Percentiles rank a stretch among this genome's conserved stretches.
phyloP scores from a whole-genome alignment of 2,329 filamentous ascomycete species.

The Fusarium concolor region DNA sequence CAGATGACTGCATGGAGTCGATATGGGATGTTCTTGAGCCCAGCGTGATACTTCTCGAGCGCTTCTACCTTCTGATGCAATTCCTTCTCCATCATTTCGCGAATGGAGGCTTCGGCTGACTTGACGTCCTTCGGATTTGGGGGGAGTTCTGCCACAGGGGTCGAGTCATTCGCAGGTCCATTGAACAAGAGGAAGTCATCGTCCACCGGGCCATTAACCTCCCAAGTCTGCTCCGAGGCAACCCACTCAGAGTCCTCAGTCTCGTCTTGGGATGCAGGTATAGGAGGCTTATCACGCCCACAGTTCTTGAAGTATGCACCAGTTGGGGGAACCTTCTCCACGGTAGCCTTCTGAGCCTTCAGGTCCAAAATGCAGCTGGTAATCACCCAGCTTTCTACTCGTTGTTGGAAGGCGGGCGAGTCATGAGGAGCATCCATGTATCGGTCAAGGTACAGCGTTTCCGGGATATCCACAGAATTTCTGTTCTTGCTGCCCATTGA shows the following conservation, averaged over 20 bases:
- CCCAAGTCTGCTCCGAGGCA: slow-evolving; percentile 48
- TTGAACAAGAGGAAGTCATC: slow-evolving; percentile 51
- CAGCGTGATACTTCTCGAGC: slow-evolving; percentile 53
- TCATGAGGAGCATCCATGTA: slow-evolving; percentile 78
- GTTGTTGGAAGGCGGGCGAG: slow-evolving; percentile 70
- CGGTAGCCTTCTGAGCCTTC: slow-evolving; percentile 53
- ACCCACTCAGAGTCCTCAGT: background rate
- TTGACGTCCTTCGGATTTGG: slow-evolving; percentile 30
- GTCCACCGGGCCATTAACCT: slow-evolving; percentile 54
- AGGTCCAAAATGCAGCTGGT: slow-evolving; percentile 72
- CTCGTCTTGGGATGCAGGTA: background rate
- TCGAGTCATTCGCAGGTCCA: slow-evolving; percentile 8
- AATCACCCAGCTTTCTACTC: slow-evolving; percentile 79
- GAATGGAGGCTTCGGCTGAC: slow-evolving; percentile 46
- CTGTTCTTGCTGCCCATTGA: slow-evolving; percentile 80
- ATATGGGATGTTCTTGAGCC: slow-evolving; percentile 76
- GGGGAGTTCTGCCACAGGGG: background rate
- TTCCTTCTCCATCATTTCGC: slow-evolving; percentile 61
- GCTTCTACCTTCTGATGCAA: slow-evolving; percentile 45
- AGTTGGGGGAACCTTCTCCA: slow-evolving; percentile 45
- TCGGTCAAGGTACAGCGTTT: slow-evolving; percentile 86
- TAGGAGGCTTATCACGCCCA: background rate
- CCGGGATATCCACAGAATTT: slow-evolving; percentile 79
- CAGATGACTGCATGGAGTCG: slow-evolving; percentile 92
- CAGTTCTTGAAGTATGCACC: slow-evolving; percentile 47